Evolutionary conservation across 148 eudicot species (phyloP).

Genomic region (Pouteria glomerata): DNA sequence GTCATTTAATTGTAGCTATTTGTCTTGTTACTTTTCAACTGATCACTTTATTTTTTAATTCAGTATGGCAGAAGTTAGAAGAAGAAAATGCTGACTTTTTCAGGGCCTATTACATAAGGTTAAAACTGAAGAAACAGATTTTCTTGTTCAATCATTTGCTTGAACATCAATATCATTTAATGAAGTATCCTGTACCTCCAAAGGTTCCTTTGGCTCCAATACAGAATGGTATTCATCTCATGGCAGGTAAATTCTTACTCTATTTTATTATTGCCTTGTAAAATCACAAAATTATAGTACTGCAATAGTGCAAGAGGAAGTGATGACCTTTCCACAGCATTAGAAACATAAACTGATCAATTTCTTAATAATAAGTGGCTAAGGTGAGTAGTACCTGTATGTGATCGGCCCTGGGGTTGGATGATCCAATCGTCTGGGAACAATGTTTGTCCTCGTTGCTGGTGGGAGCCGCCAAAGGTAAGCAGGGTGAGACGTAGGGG

Average conservation of each 20-base stretch:
- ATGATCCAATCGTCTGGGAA: too few species aligned
- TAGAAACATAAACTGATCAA: too few species aligned
- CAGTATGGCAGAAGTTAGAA: constrained; percentile 99
- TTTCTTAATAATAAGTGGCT: too few species aligned
- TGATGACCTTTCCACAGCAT: too few species aligned
- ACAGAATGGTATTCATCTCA: constrained; percentile 87
- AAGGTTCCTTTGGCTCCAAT: constrained; percentile 91
- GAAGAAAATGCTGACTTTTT: constrained; percentile 99
- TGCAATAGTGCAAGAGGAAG: too few species aligned
- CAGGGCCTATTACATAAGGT: constrained; percentile 92
- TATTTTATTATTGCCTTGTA: not conserved
- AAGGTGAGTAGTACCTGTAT: too few species aligned
- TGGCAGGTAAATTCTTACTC: constrained; percentile 59
- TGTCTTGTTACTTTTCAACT: not conserved
- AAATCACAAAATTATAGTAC: not conserved
- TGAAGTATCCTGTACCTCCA: constrained; percentile 74
- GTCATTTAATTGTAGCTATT: not conserved
- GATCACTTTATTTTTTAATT: constrained; percentile 9
- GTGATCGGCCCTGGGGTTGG: too few species aligned
- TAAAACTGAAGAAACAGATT: constrained; percentile 94
- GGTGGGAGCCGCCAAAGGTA: too few species aligned
- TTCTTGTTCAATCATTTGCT: constrained; percentile 88
- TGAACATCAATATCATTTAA: constrained; percentile 79
- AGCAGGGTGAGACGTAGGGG: too few species aligned
- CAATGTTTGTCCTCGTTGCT: too few species aligned